Evolutionary conservation across 2,329 filamentous ascomycete genomes (phyloP), one percentile per base, ranked within the genome.

Genomic region (Fusarium dlaminii): DNA sequence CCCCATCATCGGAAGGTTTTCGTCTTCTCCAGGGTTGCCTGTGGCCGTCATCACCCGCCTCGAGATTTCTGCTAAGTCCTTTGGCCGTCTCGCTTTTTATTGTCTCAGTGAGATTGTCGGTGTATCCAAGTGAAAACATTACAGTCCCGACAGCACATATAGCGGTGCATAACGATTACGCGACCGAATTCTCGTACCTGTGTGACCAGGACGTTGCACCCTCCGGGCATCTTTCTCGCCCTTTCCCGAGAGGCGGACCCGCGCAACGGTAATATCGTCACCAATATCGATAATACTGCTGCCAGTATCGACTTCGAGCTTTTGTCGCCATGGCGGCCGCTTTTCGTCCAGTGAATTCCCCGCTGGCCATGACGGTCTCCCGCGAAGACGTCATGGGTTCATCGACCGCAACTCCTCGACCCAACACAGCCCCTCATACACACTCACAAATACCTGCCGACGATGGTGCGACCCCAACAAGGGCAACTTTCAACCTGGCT

Each of bases 391-490:
- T 79, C 67, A 83, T 83, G 81, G 79, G 80, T 72, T 80, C 83
- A 72, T 82, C 81, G 52, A 77, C 80, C 43, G 75, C 75, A 51
- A 82, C 81, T 49, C 79, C 82, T 49, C 81, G 82, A 58, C 78
- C 80, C n/a, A 82, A 75, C 72, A 82, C 82, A 43, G 80, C 82
- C 39, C 80, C 82, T 40, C 82, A 81, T 17, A 59, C 75, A 64
- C 78, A 77, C 52, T 54, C 77, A 46, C 56, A 75, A 51, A 77
- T 74, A 56, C 54, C 76, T 30, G 73, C 79, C 73, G 87, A 88
- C 68, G 88, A 89, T 70, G 82, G 82, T 59, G 81, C 88, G 67
- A 93, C 92, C 5, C 92, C 92, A 1, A 93, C 92, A 32, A 88
- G 90, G 80, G 84, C 87, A 45, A 88, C 82, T 32, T 90, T 90